A percentile compares a stretch with the other conserved stretches of the same genome.
phyloP scores from a whole-genome alignment of 192 early-diverging fungal genomes.

The Backusella parvicylindrica region DNA sequence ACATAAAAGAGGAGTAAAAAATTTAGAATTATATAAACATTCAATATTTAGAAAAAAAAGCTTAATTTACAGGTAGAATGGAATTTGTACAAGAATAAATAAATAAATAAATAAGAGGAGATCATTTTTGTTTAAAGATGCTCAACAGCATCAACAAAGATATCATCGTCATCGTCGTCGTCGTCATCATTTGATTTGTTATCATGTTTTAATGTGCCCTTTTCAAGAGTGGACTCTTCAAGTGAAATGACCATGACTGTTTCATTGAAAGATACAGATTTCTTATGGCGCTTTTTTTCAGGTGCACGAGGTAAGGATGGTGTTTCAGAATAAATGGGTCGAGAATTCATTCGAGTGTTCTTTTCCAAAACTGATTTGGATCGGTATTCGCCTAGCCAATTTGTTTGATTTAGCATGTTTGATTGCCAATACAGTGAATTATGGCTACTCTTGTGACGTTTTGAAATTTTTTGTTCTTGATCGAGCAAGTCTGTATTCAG shows the following conservation, averaged over 20 bases:
- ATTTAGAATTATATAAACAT: neutral
- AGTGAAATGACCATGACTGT: neutral
- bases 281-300: neutral
- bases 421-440: neutral
- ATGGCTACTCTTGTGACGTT: neutral
- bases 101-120: neutral
- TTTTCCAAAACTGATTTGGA: neutral
- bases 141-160: conserved; percentile 10
- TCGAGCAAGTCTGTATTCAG: neutral
- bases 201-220: neutral
- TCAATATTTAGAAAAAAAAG: neutral
- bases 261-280: conserved; percentile 13
- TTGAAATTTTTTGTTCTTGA: neutral
- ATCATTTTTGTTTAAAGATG: neutral
- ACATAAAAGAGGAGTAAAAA: neutral
- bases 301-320: neutral
- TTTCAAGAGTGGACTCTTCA: neutral
- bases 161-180: neutral
- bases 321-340: conserved; percentile 1
- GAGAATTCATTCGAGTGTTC: conserved; percentile 4
- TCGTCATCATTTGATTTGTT: neutral
- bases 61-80: neutral
- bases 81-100: neutral
- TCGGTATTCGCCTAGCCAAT: neutral
- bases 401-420: conserved; percentile 3